A percentile compares a stretch with the other conserved stretches of the same genome.
Evolutionary conservation across 2,329 filamentous ascomycete species (phyloP).

Genomic region (Onygenales sp.): DNA sequence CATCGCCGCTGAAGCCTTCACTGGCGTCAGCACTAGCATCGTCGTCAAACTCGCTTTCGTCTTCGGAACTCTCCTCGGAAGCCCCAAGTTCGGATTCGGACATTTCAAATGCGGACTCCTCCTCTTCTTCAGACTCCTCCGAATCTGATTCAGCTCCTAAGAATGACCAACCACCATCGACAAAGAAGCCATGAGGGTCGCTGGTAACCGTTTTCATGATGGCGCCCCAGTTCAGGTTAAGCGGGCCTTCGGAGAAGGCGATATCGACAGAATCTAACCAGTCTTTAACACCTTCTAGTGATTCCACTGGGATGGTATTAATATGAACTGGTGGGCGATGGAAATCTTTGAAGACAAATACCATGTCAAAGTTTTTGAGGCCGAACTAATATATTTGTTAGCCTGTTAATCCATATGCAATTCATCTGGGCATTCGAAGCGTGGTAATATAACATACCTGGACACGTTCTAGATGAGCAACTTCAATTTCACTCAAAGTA

Average conservation of each 20-base stretch:
- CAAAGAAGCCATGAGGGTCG: constrained; percentile 91
- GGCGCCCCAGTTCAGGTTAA: constrained; percentile 97
- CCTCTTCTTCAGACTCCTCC: constrained; percentile 57
- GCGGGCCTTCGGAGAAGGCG: constrained; percentile 82
- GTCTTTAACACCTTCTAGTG: constrained; percentile 89
- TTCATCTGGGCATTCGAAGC: background rate
- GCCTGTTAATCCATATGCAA: constrained; percentile 14
- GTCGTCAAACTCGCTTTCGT: constrained; percentile 88
- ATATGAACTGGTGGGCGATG: constrained; percentile 81
- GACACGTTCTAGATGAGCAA: constrained; percentile 92
- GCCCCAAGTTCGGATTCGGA: constrained; percentile 68
- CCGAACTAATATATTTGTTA: constrained; percentile 59
- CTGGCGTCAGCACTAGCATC: constrained; percentile 71
- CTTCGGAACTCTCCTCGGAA: constrained; percentile 70
- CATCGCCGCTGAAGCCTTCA: constrained; percentile 48
- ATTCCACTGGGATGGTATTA: constrained; percentile 96
- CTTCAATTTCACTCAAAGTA: constrained; percentile 89
- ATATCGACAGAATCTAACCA: constrained; percentile 96
- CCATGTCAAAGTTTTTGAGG: constrained; percentile 97
- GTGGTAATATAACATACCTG: constrained; percentile 33
- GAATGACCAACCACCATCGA: constrained; percentile 92
- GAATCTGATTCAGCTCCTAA: constrained; percentile 78
- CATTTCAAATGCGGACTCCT: constrained; percentile 88
- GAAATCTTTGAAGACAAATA: constrained; percentile 98
- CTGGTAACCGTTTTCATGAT: constrained; percentile 99